Conservation (phyloP, 2,329 filamentous ascomycete genomes). For the Ceratocystis huliohia region DNA sequence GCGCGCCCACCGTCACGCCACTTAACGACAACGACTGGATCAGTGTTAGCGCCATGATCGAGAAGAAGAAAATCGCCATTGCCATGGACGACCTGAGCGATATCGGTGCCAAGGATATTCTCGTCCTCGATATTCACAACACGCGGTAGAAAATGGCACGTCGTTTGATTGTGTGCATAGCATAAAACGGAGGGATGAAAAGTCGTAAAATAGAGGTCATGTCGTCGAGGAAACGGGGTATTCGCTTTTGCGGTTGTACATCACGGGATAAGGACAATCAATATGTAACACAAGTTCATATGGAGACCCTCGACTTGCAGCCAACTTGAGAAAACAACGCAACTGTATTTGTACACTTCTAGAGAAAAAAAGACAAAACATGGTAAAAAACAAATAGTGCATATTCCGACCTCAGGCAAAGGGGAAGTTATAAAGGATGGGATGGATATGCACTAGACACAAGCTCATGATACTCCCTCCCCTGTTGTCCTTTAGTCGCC, state of each 20-base stretch:
- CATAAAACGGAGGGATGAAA: not conserved
- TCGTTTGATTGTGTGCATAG: not conserved
- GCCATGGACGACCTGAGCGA: conserved; percentile 75
- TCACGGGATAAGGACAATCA: conserved; percentile 10
- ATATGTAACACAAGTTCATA: not conserved
- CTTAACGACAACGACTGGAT: conserved; percentile 87
- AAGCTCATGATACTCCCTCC: not conserved
- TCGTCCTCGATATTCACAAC: conserved; percentile 79
- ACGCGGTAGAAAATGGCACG: conserved; percentile 35
- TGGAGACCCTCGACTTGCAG: not conserved
- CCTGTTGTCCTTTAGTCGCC: not conserved
- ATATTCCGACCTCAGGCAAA: not conserved
- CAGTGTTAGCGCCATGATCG: conserved; percentile 86
- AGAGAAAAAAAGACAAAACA: conserved; percentile 13
- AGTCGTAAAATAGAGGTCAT: not conserved
- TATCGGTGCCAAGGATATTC: conserved; percentile 69
- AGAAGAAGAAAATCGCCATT: conserved; percentile 69
- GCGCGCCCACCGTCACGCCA: conserved; percentile 80
- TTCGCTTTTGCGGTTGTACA: conserved; percentile 12
- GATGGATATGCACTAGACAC: not conserved
- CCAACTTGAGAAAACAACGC: conserved; percentile 4
- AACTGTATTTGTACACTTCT: conserved; percentile 21
- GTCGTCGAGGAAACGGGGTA: not conserved
- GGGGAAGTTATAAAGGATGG: not conserved
- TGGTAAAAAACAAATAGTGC: conserved; percentile 1